Base-by-base conservation (phyloP, 2,329 filamentous ascomycete species). In the Colletotrichum gloeosporioides region DNA sequence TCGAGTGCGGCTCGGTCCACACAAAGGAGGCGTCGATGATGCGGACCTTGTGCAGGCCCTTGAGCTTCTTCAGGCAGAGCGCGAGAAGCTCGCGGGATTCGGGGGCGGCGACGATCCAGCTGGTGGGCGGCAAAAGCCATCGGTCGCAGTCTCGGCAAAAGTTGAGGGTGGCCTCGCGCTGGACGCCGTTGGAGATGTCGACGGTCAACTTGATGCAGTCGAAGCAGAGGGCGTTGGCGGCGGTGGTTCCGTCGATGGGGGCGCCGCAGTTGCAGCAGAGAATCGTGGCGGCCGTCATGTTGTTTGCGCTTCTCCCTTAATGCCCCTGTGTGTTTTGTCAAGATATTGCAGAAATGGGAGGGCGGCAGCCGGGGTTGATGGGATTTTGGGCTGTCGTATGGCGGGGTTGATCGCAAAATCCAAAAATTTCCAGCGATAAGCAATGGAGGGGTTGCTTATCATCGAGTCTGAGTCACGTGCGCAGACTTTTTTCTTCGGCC, bases 191-290 rank as follows among this genome's bases (percentile, higher is more conserved):
- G 31, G 96, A 98, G 80, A 98, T 96, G 86, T 99, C 97, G 86
- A 98, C 92, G 65, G 96, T 98, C 80, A 98, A 92, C 85, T 98
- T 98, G 83, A 99, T 93, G 86, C 97, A 99, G 89, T 99, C 96
- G 85, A 95, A 95, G 88, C 97, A 99, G 73, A 98, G 93, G 55
- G 97, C 96, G 77, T 96, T 96, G 69, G 94, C 93, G 31, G 95
- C 90, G 16, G 93, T 92, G 22, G 96, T 98, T 85, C 97, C 97
- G 86, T 98, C 96, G 82, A 99, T 98, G 53, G 96, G 94, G 77
- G 95, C 96, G 83, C 96, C 97, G 86, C 97, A 99, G 90, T 99
- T 98, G 89, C 95, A 98, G 87, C 97, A 99, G 75, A 99, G 94
- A 83, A 99, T 98, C 39, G 77, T 78, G 53, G 77, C 77, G 49